Evolutionary conservation across 108 stramenopile genomes (phyloP).

Genomic region (Nitzschia sp.): DNA sequence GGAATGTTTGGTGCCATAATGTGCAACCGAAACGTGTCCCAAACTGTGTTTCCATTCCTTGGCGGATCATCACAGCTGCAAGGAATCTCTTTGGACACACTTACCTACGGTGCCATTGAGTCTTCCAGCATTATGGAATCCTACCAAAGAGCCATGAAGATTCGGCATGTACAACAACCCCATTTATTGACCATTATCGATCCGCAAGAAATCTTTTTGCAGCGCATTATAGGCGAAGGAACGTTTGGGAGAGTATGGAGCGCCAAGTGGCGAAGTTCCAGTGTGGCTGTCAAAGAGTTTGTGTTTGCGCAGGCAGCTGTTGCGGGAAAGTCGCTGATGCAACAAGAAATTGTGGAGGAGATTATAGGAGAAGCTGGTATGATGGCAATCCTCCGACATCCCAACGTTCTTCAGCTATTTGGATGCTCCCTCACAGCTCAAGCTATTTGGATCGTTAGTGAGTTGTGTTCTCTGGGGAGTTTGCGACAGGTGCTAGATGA

Average conservation of each 20-base stretch:
- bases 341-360: conserved; percentile 95
- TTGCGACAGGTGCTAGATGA: conserved; percentile 92
- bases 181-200: conserved; percentile 91
- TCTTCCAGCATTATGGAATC: conserved; percentile 76
- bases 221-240: conserved; percentile 96
- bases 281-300: conserved; percentile 97
- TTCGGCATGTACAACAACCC: conserved; percentile 84
- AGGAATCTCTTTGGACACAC: conserved; percentile 83
- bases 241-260: conserved; percentile 98
- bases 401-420: conserved; percentile 94
- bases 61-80: conserved; percentile 56
- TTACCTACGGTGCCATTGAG: conserved; percentile 73
- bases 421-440: conserved; percentile 94
- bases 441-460: conserved; percentile 97
- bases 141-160: conserved; percentile 85
- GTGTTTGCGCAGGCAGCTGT: conserved; percentile 98
- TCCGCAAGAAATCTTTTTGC: conserved; percentile 94
- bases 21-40: conserved; percentile 75
- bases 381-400: conserved; percentile 96
- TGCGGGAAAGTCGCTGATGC: conserved; percentile 91
- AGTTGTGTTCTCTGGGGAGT: conserved; percentile 89
- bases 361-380: conserved; percentile 98
- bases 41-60: conserved; percentile 57
- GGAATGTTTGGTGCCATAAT: conserved; percentile 77
- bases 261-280: conserved; percentile 90